These are phyloP conservation scores for Talaromyces liani DNA, from an alignment of 495 filamentous ascomycete genomes.

Conservation along the genomic window DNA sequence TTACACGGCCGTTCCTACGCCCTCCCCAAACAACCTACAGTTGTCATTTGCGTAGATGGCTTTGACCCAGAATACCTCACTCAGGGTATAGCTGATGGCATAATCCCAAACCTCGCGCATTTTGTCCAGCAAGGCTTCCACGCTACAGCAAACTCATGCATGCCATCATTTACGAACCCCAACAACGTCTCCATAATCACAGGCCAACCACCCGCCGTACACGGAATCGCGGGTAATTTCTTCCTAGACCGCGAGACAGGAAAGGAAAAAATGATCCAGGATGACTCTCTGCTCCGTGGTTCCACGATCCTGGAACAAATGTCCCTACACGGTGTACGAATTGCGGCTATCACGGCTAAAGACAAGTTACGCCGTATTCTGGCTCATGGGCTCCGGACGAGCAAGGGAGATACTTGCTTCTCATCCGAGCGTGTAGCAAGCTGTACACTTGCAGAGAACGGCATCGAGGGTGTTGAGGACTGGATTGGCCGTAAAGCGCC, in stretches of 20 bases:
- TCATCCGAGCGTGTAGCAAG: conserved; percentile 15
- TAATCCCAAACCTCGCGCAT: conserved; percentile 14
- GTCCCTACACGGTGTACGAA: conserved; percentile 15
- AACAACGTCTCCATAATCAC: conserved; percentile 22
- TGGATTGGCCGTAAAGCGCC: conserved; percentile 15
- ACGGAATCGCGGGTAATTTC: conserved; percentile 22
- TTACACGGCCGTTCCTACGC: conserved; percentile 7
- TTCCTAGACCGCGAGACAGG: conserved; percentile 19
- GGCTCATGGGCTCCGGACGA: conserved; percentile 12
- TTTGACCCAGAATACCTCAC: conserved; percentile 22
- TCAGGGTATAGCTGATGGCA: conserved; percentile 13
- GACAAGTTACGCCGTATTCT: conserved; percentile 21
- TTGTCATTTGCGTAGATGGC: conserved; percentile 22
- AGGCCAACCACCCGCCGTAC: conserved; percentile 14
- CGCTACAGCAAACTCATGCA: conserved; percentile 13
- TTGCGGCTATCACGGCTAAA: conserved; percentile 24
- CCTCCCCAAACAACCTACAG: conserved; percentile 11
- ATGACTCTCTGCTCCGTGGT: conserved; percentile 16
- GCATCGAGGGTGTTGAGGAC: conserved; percentile 10
- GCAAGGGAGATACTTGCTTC: conserved; percentile 17
- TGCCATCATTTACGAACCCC: conserved; percentile 22
- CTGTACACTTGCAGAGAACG: background rate
- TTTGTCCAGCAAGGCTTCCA: conserved; percentile 17
- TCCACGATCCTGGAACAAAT: conserved; percentile 20
- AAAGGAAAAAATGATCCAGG: conserved; percentile 19